Percentiles rank a stretch among this genome's conserved stretches.
Evolutionary conservation across 768 basidiomycete genomes (phyloP).

Genomic region (Phanerodontia chrysosporium): DNA sequence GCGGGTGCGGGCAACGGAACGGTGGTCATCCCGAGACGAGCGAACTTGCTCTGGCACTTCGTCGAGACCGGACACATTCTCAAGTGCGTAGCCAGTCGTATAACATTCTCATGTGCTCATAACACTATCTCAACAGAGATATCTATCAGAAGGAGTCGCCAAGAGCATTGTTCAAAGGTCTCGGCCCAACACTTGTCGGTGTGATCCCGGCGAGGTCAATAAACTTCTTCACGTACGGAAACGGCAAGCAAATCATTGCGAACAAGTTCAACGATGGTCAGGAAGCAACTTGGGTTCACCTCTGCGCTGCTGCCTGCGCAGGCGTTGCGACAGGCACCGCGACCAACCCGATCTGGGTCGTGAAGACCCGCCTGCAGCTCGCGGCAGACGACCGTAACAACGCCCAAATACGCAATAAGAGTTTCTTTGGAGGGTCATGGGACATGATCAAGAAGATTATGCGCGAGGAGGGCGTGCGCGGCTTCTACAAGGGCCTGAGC

Average conservation of each 20-base stretch:
- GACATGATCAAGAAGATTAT: slow-evolving; percentile 68
- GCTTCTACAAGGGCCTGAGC: slow-evolving; percentile 93
- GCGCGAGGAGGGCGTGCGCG: slow-evolving; percentile 75
- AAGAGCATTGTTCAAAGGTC: slow-evolving; percentile 87
- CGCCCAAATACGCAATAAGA: slow-evolving; percentile 12
- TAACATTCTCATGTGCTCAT: not conserved
- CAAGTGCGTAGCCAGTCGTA: slow-evolving; percentile 44
- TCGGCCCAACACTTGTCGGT: slow-evolving; percentile 92
- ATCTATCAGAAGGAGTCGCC: slow-evolving; percentile 89
- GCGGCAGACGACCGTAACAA: slow-evolving; percentile 23
- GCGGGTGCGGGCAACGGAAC: slow-evolving; percentile 25
- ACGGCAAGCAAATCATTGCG: slow-evolving; percentile 90
- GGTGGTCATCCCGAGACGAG: slow-evolving; percentile 26
- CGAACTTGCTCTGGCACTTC: slow-evolving; percentile 82
- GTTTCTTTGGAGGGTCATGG: slow-evolving; percentile 50
- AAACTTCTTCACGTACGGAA: slow-evolving; percentile 97
- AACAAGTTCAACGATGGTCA: slow-evolving; percentile 70
- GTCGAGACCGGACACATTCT: slow-evolving; percentile 92
- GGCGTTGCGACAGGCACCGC: slow-evolving; percentile 84
- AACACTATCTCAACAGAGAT: slow-evolving; percentile 45
- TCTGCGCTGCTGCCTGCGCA: slow-evolving; percentile 79
- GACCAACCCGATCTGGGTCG: slow-evolving; percentile 99
- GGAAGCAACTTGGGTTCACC: slow-evolving; percentile 85
- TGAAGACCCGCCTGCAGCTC: slow-evolving; percentile 94
- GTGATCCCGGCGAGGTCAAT: slow-evolving; percentile 95